These are phyloP conservation scores for Mycena venus DNA, from an alignment of 768 basidiomycete genomes.

Conservation along the genomic window DNA sequence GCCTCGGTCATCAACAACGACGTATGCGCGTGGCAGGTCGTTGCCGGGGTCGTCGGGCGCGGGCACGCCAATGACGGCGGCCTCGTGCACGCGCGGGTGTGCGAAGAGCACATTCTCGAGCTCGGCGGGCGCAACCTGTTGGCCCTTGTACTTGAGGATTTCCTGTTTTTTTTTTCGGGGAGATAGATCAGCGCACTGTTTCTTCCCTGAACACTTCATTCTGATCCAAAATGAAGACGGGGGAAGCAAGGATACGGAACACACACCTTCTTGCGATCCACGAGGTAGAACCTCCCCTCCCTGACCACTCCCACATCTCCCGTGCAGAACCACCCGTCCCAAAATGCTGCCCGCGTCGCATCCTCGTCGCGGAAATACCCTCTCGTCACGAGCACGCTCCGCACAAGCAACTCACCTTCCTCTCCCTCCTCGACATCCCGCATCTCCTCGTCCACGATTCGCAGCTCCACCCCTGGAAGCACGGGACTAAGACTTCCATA, in stretches of 20 bases:
- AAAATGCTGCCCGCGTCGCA: slow-evolving; percentile 18
- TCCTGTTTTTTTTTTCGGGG: slow-evolving; percentile 21
- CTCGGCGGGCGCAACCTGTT: slow-evolving; percentile 22
- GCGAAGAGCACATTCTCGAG: slow-evolving; percentile 22
- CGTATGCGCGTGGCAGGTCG: slow-evolving; percentile 20
- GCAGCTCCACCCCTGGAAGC: slow-evolving; percentile 23
- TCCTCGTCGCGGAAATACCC: slow-evolving; percentile 22
- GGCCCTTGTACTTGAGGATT: slow-evolving; percentile 22
- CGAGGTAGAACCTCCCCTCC: slow-evolving; percentile 24
- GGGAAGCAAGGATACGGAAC: slow-evolving; percentile 17
- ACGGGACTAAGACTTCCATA: slow-evolving; percentile 19
- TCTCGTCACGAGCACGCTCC: slow-evolving; percentile 19
- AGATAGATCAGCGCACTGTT: slow-evolving; percentile 17
- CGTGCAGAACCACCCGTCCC: slow-evolving; percentile 22
- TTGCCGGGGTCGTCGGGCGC: slow-evolving; percentile 20
- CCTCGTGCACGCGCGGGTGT: slow-evolving; percentile 19
- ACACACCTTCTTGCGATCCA: slow-evolving; percentile 25
- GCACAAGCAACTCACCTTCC: slow-evolving; percentile 22
- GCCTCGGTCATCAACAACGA: slow-evolving; percentile 22
- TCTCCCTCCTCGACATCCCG: slow-evolving; percentile 22
- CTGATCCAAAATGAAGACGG: slow-evolving; percentile 20
- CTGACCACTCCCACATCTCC: slow-evolving; percentile 24
- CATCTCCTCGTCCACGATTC: slow-evolving; percentile 22
- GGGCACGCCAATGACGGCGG: slow-evolving; percentile 22
- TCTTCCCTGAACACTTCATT: slow-evolving; percentile 16